These are phyloP conservation scores for Phytophthora pseudosyringae DNA, from an alignment of 352 stramenopile genomes.

Conservation along the genomic window DNA sequence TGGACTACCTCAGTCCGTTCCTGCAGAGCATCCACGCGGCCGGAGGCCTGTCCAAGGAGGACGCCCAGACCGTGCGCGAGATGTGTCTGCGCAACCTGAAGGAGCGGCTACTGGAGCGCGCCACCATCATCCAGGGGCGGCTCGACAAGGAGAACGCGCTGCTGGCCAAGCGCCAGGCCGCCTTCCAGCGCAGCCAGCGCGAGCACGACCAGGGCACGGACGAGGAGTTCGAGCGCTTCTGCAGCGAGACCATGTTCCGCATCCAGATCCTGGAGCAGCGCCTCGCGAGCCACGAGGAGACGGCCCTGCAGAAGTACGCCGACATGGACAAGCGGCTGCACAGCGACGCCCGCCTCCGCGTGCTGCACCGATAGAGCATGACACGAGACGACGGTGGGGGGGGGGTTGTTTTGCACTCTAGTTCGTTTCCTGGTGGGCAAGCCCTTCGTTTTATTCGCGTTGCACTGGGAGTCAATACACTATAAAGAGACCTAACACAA, in stretches of 20 bases:
- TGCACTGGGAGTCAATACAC: slow-evolving; percentile 39
- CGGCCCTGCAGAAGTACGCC: slow-evolving; percentile 93
- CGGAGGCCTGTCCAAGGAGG: slow-evolving; percentile 74
- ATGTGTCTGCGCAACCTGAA: slow-evolving; percentile 94
- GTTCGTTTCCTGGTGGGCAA: slow-evolving; percentile 53
- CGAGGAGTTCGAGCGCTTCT: slow-evolving; percentile 95
- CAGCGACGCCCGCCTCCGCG: slow-evolving; percentile 79
- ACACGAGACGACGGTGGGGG: slow-evolving; percentile 1
- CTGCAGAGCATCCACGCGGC: slow-evolving; percentile 80
- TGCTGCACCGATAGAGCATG: slow-evolving; percentile 66
- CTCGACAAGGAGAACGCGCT: slow-evolving; percentile 94
- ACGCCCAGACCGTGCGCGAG: slow-evolving; percentile 88
- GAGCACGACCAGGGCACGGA: slow-evolving; percentile 92
- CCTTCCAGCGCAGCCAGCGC: slow-evolving; percentile 92
- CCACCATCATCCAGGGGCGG: slow-evolving; percentile 94
- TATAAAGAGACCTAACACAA: slow-evolving; percentile 42
- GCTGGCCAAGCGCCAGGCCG: slow-evolving; percentile 92
- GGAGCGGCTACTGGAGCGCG: slow-evolving; percentile 92
- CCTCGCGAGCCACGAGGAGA: slow-evolving; percentile 92
- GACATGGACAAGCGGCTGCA: slow-evolving; percentile 94
- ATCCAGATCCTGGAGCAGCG: slow-evolving; percentile 96
- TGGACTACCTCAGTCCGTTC: slow-evolving; percentile 95
- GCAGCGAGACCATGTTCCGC: slow-evolving; percentile 95
- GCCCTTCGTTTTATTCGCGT: slow-evolving; percentile 79
- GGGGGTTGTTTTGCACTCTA: slow-evolving; percentile 9